A percentile compares a stretch with the other conserved stretches of the same genome.
Evolutionary conservation across 2,329 filamentous ascomycete genomes (phyloP).

Genomic region (Pseudogymnoascus sp.): DNA sequence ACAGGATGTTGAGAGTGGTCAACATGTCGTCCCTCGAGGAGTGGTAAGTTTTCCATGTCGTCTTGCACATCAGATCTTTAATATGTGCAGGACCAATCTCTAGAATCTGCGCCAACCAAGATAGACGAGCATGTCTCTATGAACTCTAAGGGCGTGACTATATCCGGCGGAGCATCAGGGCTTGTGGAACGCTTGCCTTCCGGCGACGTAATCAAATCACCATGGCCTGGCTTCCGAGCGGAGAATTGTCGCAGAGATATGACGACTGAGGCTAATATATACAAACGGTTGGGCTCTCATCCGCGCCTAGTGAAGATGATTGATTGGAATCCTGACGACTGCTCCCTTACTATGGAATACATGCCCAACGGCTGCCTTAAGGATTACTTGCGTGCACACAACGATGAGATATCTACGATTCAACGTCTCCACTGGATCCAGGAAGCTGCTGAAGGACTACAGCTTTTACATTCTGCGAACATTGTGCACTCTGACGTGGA

Average conservation of each 20-base stretch:
- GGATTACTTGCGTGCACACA: constrained; percentile 16
- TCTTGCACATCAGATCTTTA: not conserved
- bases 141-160: not conserved
- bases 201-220: not conserved
- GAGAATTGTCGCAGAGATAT: constrained; percentile 16
- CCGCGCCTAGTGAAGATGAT: constrained; percentile 19
- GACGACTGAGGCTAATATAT: constrained; percentile 21
- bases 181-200: not conserved
- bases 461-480: constrained; percentile 28
- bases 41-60: not conserved
- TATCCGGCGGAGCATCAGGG: not conserved
- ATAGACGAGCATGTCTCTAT: not conserved
- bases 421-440: constrained; percentile 25
- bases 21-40: not conserved
- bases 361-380: constrained; percentile 22
- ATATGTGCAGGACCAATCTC: not conserved
- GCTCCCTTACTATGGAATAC: constrained; percentile 23
- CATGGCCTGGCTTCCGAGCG: constrained; percentile 6
- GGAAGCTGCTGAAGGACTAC: constrained; percentile 28
- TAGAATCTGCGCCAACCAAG: not conserved
- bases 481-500: constrained; percentile 34
- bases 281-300: constrained; percentile 18
- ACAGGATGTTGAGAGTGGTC: not conserved
- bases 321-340: constrained; percentile 20
- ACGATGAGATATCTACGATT: constrained; percentile 13